Percentiles rank a stretch among this genome's conserved stretches.
These are phyloP conservation scores for Pterulicium gracile DNA, from an alignment of 1,284 basidiomycete genomes.

Conservation along the genomic window DNA sequence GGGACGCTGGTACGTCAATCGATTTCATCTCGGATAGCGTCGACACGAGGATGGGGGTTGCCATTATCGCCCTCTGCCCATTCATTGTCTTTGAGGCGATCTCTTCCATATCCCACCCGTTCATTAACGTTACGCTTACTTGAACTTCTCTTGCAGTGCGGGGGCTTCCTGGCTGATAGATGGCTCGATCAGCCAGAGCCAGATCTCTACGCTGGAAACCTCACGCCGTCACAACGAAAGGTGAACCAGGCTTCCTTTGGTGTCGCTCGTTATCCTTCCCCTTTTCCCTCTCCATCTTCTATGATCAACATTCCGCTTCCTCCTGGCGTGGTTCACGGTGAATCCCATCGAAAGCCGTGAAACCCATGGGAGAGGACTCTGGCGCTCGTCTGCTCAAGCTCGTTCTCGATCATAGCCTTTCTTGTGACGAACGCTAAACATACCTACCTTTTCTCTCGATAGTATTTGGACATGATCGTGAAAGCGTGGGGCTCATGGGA, in stretches of 20 bases:
- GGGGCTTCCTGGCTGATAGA: slow-evolving; percentile 68
- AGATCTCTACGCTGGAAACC: slow-evolving; percentile 46
- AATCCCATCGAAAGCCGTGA: too few species aligned
- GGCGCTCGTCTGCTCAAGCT: too few species aligned
- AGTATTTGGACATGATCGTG: slow-evolving; percentile 78
- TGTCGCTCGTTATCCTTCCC: slow-evolving; percentile 6
- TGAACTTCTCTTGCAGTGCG: slow-evolving; percentile 40
- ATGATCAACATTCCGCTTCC: too few species aligned
- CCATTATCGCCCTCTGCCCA: neutral
- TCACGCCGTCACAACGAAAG: slow-evolving; percentile 76
- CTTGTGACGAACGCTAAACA: too few species aligned
- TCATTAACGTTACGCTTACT: slow-evolving; percentile 9
- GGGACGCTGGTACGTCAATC: slow-evolving; percentile 54
- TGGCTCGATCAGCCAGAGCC: slow-evolving; percentile 64
- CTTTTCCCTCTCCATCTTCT: slow-evolving; percentile 8
- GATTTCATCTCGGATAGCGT: slow-evolving; percentile 6
- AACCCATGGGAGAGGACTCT: neutral
- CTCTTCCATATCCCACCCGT: slow-evolving; percentile 3
- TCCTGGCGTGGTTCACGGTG: too few species aligned
- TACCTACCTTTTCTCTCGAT: too few species aligned
- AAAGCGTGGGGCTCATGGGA: slow-evolving; percentile 70
- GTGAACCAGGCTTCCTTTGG: slow-evolving; percentile 21
- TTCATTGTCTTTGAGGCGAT: too few species aligned
- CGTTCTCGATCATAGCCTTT: too few species aligned
- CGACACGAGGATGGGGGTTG: neutral